Evolutionary conservation across 2,329 filamentous ascomycete species (phyloP).

Genomic region (Septoria petroselini): DNA sequence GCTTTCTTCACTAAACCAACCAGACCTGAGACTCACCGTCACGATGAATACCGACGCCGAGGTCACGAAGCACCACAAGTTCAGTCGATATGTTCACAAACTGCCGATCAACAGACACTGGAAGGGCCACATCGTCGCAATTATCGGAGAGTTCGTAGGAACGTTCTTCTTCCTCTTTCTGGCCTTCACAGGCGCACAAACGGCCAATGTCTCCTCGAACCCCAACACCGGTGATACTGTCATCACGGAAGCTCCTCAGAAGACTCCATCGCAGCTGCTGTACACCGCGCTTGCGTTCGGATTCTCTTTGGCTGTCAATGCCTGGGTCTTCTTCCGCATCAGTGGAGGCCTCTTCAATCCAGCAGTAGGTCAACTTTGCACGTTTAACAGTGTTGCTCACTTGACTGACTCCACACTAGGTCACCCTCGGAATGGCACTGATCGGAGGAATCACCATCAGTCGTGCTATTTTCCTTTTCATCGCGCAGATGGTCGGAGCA

Average conservation of each 20-base stretch:
- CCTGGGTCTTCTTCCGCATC: conserved; percentile 42
- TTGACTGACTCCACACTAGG: conserved; percentile 25
- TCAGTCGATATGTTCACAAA: neutral
- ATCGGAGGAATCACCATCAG: conserved; percentile 36
- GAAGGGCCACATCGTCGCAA: conserved; percentile 34
- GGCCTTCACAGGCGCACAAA: conserved; percentile 45
- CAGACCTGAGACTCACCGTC: neutral
- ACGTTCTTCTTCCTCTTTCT: conserved; percentile 49
- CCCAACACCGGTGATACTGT: conserved; percentile 28
- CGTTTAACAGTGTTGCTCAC: conserved; percentile 22
- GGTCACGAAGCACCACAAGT: conserved; percentile 2
- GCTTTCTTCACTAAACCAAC: neutral
- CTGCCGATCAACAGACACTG: conserved; percentile 2
- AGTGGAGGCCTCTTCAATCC: conserved; percentile 39
- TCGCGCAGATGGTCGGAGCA: conserved; percentile 10
- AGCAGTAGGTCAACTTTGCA: conserved; percentile 32
- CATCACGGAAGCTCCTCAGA: conserved; percentile 29
- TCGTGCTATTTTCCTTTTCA: conserved; percentile 16
- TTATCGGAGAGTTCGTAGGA: conserved; percentile 43
- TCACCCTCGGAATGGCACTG: conserved; percentile 34
- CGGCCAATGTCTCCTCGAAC: conserved; percentile 41
- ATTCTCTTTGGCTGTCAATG: conserved; percentile 43
- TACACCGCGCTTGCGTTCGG: conserved; percentile 43
- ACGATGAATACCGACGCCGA: conserved; percentile 10
- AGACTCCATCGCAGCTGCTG: conserved; percentile 40